Conservation (phyloP, 2,329 filamentous ascomycete genomes). For the Juglanconis oblonga region DNA sequence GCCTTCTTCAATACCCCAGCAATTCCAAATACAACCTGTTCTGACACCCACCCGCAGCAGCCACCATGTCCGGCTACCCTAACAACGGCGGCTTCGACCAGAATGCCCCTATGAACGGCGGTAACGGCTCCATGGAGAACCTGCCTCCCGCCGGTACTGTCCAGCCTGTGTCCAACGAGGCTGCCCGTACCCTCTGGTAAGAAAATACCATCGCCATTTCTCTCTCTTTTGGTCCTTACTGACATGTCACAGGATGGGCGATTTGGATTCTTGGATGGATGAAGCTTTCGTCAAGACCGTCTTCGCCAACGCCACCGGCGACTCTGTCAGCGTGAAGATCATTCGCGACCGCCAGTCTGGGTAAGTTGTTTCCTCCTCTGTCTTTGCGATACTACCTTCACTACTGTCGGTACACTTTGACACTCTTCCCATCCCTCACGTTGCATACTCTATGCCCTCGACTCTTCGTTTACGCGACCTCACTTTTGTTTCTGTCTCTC, state of each 20-base stretch:
- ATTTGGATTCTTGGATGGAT: slow-evolving; percentile 98
- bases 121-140: slow-evolving; percentile 11
- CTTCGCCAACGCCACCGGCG: slow-evolving; percentile 83
- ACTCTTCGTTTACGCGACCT: no score
- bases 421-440: no score
- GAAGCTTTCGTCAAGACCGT: slow-evolving; percentile 97
- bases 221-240: background rate
- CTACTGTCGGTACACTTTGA: background rate
- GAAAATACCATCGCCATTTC: background rate
- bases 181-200: slow-evolving; percentile 18
- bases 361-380: slow-evolving; percentile 44
- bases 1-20: no score
- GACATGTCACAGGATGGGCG: slow-evolving; percentile 78
- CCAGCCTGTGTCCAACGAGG: slow-evolving; percentile 13
- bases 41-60: background rate
- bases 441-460: no score
- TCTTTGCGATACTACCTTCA: background rate
- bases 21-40: no score
- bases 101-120: slow-evolving; percentile 4
- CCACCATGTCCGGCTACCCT: slow-evolving; percentile 9
- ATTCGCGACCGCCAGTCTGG: slow-evolving; percentile 99
- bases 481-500: no score
- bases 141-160: slow-evolving; percentile 9
- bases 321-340: slow-evolving; percentile 98
- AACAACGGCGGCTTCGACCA: slow-evolving; percentile 11